Evolutionary conservation across 805 yeast species (phyloP), one percentile per base, ranked within the genome.

Genomic region (Wickerhamiella shivajii): DNA sequence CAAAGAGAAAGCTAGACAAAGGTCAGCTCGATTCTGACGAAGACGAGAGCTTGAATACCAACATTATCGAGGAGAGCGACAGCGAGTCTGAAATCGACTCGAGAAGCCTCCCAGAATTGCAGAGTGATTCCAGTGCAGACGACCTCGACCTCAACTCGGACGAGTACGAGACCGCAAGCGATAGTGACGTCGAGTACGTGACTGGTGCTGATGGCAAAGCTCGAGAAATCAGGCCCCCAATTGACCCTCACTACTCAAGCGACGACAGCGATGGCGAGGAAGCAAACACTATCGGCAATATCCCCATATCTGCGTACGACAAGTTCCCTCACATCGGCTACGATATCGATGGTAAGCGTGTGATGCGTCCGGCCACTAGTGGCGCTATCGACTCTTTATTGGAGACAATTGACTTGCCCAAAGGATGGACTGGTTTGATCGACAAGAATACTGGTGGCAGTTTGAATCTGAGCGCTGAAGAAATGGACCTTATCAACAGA

Each of bases 281-380:
- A 41, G 60, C 59, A 45, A 90, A 90, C 58, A 83, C 96, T 3
- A 80, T 90, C 45, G 98, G 98, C 31, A 81, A 90, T 52, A 69
- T 90, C 38, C 97, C 98, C 32, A 50, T 90, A 14, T 70, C 87
- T 13, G 94, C 94, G 2, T 90, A 90, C 53, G 98, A 90, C 36
- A 93, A 85, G 56, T 78, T 77, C 74, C 98, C 98, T 1, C 98
- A 90, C 53, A 73, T 90, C 39, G 97, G 98, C 38, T 90, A 90
- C 56, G 87, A 83, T 54, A 85, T 90, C 49, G 90, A 90, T 53
- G 98, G 99, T 50, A 87, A 85, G 54, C 72, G 98, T 52, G 85
- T 90, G 51, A 87, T 90, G 97, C 73, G 99, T 56, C 99, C 99
- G 9, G 98, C 97, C 7, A 77, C 81, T 49, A 94, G 96, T 10